A percentile compares a stretch with the other conserved stretches of the same genome.
Evolutionary conservation across 371 early-diverging fungal genomes (phyloP).

Genomic region (Agmasoma carcini): DNA sequence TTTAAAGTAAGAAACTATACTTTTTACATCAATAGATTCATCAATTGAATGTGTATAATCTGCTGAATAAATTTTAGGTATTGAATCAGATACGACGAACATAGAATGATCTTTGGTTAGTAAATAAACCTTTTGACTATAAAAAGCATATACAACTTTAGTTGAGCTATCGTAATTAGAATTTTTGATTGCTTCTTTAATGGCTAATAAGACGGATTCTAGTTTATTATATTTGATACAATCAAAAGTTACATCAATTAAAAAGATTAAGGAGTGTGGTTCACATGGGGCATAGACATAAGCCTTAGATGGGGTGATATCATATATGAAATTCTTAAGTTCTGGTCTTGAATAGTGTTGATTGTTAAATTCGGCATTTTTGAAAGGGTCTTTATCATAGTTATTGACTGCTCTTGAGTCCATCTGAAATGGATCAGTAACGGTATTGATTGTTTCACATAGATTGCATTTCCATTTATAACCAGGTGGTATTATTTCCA

Average conservation of each 20-base stretch:
- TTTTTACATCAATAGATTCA: background rate
- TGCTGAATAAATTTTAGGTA: conserved; percentile 4
- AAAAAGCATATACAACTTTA: conserved; percentile 38
- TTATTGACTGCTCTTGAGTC: conserved; percentile 11
- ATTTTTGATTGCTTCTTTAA: conserved; percentile 22
- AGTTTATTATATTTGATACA: conserved; percentile 15
- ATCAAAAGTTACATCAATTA: conserved; percentile 44
- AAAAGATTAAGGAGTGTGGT: conserved; percentile 30
- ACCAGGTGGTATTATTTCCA: conserved; percentile 53
- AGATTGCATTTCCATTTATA: conserved; percentile 53
- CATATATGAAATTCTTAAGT: conserved; percentile 40
- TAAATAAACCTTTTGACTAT: conserved; percentile 20
- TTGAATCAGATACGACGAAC: background rate
- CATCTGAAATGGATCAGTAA: conserved; percentile 34
- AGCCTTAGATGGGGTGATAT: conserved; percentile 35
- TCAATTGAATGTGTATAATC: conserved; percentile 4
- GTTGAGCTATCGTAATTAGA: conserved; percentile 16
- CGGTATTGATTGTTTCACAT: conserved; percentile 43
- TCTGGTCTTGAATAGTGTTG: conserved; percentile 22
- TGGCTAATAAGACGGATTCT: conserved; percentile 8
- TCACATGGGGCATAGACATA: conserved; percentile 26
- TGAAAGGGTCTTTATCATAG: conserved; percentile 24
- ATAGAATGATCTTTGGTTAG: conserved; percentile 23
- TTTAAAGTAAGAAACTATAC: conserved; percentile 17
- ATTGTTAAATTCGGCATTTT: conserved; percentile 35